Percentiles rank a stretch among this genome's conserved stretches.
Evolutionary conservation across 1,139 yeast genomes (phyloP).

Genomic region (Suzukiozyma palmioleophila): DNA sequence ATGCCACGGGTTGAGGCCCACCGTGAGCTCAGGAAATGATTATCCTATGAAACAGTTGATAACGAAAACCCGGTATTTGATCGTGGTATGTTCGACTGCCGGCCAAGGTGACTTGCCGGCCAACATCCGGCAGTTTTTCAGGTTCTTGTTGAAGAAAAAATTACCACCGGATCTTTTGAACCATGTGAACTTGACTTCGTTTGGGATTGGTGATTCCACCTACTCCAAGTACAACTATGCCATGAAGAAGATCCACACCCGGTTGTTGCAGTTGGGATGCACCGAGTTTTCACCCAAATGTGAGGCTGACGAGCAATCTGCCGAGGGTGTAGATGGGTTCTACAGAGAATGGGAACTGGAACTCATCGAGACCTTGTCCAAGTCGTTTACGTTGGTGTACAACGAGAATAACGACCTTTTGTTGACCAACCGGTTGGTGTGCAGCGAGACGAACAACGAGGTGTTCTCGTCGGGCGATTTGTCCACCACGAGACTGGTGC

Average conservation of each 20-base stretch:
- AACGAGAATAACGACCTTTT: constrained; percentile 15
- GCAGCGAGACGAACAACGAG: constrained; percentile 1
- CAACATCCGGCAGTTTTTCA: constrained; percentile 71
- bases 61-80: constrained; percentile 45
- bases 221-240: constrained; percentile 88
- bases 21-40: constrained; percentile 56
- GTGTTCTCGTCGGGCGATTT: not conserved
- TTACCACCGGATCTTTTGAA: constrained; percentile 61
- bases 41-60: constrained; percentile 50
- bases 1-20: constrained; percentile 51
- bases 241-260: constrained; percentile 69
- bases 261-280: constrained; percentile 82
- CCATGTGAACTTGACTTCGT: constrained; percentile 62
- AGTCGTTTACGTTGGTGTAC: constrained; percentile 2
- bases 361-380: constrained; percentile 40
- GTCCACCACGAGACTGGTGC: constrained; percentile 1
- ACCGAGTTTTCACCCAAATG: constrained; percentile 65
- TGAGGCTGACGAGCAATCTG: constrained; percentile 84
- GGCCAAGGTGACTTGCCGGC: constrained; percentile 95
- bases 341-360: constrained; percentile 69
- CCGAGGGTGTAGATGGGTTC: constrained; percentile 76
- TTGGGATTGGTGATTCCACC: constrained; percentile 95
- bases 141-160: constrained; percentile 60
- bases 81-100: constrained; percentile 81
- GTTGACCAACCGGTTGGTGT: constrained; percentile 12